Evolutionary conservation across 2,329 filamentous ascomycete species (phyloP).

Genomic region (Microsporum audouinii): DNA sequence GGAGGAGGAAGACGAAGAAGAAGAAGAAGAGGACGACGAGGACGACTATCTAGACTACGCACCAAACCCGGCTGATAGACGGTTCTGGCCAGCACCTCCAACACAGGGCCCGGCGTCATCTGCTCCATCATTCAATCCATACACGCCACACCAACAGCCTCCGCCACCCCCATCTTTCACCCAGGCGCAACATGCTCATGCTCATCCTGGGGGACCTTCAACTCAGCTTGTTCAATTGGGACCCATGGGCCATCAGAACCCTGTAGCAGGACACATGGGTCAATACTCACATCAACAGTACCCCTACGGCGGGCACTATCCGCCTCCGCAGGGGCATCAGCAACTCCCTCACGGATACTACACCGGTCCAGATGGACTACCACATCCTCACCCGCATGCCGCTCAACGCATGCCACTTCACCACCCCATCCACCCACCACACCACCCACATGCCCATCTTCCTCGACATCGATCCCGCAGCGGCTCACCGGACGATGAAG

Average conservation of each 20-base stretch:
- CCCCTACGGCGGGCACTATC: constrained; percentile 12
- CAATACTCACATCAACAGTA: constrained; percentile 9
- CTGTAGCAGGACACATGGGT: constrained; percentile 7
- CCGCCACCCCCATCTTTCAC: constrained; percentile 10
- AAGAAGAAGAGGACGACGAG: constrained; percentile 28
- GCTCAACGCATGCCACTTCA: constrained; percentile 9
- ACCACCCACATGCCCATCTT: constrained; percentile 6
- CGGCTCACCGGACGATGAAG: constrained; percentile 20
- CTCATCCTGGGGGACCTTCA: constrained; percentile 18
- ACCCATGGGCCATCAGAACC: constrained; percentile 10
- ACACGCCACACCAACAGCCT: constrained; percentile 20
- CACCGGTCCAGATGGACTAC: constrained; percentile 8
- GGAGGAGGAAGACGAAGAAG: constrained; percentile 5
- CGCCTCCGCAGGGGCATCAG: constrained; percentile 7
- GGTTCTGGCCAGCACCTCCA: constrained; percentile 23
- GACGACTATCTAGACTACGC: constrained; percentile 49
- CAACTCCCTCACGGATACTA: constrained; percentile 12
- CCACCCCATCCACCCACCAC: constrained; percentile 5
- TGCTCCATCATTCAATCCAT: constrained; percentile 31
- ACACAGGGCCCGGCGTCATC: constrained; percentile 29
- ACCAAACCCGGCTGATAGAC: constrained; percentile 25
- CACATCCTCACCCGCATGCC: constrained; percentile 5
- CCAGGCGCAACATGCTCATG: constrained; percentile 16
- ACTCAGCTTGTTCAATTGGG: constrained; percentile 15
- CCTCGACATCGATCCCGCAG: constrained; percentile 10